Percentiles rank a stretch among this genome's conserved stretches.
Conservation (phyloP, 768 basidiomycete species). For the Scleroderma bovista region DNA sequence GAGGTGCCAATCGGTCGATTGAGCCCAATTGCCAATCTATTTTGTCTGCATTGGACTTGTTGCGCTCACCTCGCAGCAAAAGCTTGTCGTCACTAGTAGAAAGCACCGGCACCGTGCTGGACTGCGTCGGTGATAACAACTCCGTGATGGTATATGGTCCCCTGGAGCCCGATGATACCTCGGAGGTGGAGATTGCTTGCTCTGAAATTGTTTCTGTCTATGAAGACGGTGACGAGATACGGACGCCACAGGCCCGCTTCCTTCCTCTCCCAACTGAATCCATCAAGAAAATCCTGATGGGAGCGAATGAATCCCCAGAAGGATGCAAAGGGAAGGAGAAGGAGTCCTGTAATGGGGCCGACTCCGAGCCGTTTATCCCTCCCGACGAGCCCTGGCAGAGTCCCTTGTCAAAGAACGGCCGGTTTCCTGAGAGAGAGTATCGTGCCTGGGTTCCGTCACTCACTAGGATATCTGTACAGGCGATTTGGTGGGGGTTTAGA, state of each 20-base stretch:
- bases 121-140: conserved; percentile 44
- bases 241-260: conserved; percentile 23
- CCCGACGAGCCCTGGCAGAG: conserved; percentile 3
- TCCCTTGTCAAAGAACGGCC: not conserved
- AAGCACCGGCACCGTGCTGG: conserved; percentile 23
- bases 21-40: conserved; percentile 33
- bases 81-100: conserved; percentile 11
- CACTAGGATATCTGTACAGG: conserved; percentile 67
- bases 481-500: conserved; percentile 79
- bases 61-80: conserved; percentile 30
- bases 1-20: not conserved
- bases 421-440: conserved; percentile 21
- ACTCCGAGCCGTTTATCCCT: not conserved
- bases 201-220: conserved; percentile 52
- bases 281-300: conserved; percentile 18
- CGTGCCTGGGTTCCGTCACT: conserved; percentile 69
- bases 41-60: conserved; percentile 53
- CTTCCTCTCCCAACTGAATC: conserved; percentile 26
- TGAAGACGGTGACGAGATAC: conserved; percentile 33
- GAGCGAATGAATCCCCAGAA: conserved; percentile 11
- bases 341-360: conserved; percentile 3
- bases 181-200: conserved; percentile 66
- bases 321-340: conserved; percentile 7
- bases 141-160: conserved; percentile 75
- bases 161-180: conserved; percentile 54